These are phyloP conservation scores for Casuarina equisetifolia DNA, from an alignment of 306 rosid genomes.

Conservation along the genomic window DNA sequence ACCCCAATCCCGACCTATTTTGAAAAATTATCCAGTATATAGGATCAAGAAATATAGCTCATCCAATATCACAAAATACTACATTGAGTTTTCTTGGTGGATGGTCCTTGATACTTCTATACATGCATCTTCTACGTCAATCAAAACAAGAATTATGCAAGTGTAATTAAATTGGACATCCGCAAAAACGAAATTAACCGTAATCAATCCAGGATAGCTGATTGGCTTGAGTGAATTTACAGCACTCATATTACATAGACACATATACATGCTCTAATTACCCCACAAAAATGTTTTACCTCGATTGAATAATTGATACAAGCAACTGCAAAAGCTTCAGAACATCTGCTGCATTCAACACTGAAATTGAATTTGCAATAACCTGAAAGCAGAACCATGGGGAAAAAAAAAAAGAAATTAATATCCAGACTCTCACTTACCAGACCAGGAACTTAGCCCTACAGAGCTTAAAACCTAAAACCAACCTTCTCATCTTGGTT, in stretches of 20 bases:
- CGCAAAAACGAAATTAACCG: not conserved
- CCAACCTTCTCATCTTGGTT: constrained; percentile 75
- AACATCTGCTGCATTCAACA: constrained; percentile 56
- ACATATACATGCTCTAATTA: not conserved
- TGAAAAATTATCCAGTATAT: not conserved
- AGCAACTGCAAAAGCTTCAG: constrained; percentile 69
- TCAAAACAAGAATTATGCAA: not conserved
- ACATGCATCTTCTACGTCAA: not conserved
- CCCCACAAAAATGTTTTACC: constrained; percentile 38
- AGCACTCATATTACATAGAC: not conserved
- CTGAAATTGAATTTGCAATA: constrained; percentile 65
- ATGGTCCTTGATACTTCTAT: not conserved
- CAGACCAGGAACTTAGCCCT: not conserved
- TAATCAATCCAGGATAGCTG: not conserved
- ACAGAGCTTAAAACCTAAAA: not conserved
- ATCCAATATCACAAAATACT: not conserved
- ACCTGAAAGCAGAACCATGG: constrained; percentile 47
- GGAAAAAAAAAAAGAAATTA: too few species aligned
- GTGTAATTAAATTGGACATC: not conserved
- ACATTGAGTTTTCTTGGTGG: not conserved
- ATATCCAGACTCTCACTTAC: not conserved
- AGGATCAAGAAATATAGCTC: not conserved
- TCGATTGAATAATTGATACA: constrained; percentile 59
- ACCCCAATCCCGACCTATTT: not conserved
- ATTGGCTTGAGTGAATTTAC: not conserved